Percentiles rank a stretch among this genome's conserved stretches.
phyloP scores from a whole-genome alignment of 495 filamentous ascomycete species.

The Trichoderma reesei region DNA sequence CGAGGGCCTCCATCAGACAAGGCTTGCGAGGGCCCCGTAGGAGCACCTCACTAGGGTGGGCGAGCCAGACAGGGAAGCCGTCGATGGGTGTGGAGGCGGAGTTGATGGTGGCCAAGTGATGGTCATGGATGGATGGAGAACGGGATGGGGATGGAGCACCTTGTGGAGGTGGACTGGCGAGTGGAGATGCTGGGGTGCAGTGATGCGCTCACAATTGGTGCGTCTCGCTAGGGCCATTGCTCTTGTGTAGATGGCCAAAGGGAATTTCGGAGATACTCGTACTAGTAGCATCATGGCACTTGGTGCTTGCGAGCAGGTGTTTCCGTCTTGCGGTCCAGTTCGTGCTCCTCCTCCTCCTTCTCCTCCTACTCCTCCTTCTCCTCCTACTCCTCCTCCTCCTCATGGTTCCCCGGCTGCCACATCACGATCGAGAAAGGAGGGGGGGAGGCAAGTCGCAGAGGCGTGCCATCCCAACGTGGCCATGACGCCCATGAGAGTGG shows the following conservation, averaged over 20 bases:
- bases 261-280: slow-evolving; percentile 7
- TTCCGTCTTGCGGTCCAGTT: background rate
- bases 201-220: background rate
- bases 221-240: slow-evolving; percentile 1
- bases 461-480: background rate
- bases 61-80: background rate
- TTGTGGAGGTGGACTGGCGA: slow-evolving; percentile 5
- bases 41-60: slow-evolving; percentile 5
- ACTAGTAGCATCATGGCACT: slow-evolving; percentile 4
- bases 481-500: background rate
- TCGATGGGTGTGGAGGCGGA: slow-evolving; percentile 9
- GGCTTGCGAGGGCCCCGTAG: background rate
- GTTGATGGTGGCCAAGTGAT: slow-evolving; percentile 7
- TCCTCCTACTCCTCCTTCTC: background rate
- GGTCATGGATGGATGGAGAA: slow-evolving; percentile 5
- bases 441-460: background rate
- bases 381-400: background rate
- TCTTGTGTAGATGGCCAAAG: background rate
- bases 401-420: background rate
- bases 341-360: background rate
- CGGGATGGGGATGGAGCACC: slow-evolving; percentile 3
- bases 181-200: slow-evolving; percentile 7
- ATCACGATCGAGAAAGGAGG: background rate
- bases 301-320: background rate
- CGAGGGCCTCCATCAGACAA: slow-evolving; percentile 3